These are phyloP conservation scores for Metarhizium sp. DNA, from an alignment of 2,329 filamentous ascomycete species.

Conservation along the genomic window DNA sequence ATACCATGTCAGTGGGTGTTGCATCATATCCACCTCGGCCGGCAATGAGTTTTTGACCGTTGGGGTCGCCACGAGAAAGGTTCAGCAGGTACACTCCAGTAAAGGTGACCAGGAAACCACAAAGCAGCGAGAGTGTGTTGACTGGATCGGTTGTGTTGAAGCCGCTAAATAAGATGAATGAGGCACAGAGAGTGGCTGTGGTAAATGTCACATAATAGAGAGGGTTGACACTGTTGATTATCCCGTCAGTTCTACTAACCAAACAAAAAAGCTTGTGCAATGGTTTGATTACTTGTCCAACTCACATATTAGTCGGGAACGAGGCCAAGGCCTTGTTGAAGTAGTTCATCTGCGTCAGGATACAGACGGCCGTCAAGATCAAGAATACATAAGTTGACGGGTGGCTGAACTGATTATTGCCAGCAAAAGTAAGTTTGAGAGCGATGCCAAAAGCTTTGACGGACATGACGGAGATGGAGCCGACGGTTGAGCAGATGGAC, in stretches of 20 bases:
- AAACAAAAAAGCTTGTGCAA: not conserved
- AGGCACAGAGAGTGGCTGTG: constrained; percentile 85
- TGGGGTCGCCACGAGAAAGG: constrained; percentile 83
- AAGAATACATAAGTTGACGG: constrained; percentile 96
- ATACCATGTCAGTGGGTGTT: constrained; percentile 84
- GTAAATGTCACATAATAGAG: constrained; percentile 98
- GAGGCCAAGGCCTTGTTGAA: constrained; percentile 98
- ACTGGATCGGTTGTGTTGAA: constrained; percentile 92
- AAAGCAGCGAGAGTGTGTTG: constrained; percentile 85
- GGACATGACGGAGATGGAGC: constrained; percentile 97
- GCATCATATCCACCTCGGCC: constrained; percentile 59
- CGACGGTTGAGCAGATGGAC: constrained; percentile 95
- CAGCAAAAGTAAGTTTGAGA: constrained; percentile 84
- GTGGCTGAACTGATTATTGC: constrained; percentile 90
- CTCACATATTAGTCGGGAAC: constrained; percentile 95
- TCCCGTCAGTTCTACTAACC: not conserved
- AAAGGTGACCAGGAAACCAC: constrained; percentile 91
- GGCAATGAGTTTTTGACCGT: constrained; percentile 59
- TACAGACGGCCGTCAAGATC: constrained; percentile 87
- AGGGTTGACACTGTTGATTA: constrained; percentile 65
- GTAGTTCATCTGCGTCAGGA: constrained; percentile 99
- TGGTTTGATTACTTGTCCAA: constrained; percentile 8
- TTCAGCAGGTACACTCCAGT: constrained; percentile 93
- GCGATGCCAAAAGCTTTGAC: constrained; percentile 98
- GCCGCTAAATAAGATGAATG: constrained; percentile 89